Evolutionary conservation across 129 eudicot genomes (phyloP).

Genomic region (Artemisia argyi): DNA sequence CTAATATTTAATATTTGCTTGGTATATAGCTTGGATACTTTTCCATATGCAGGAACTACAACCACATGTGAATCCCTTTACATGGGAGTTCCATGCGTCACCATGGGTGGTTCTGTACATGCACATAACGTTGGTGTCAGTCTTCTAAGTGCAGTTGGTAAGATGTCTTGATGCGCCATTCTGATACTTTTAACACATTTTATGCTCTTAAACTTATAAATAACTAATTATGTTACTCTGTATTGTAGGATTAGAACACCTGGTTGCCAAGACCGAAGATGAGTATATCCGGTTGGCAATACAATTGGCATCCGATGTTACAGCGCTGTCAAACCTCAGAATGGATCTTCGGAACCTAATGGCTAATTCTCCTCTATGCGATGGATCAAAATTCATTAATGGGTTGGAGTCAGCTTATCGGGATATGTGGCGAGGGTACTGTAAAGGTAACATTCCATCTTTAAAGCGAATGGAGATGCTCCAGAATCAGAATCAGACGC

Average conservation of each 20-base stretch:
- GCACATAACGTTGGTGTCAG: slow-evolving; percentile 98
- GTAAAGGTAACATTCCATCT: slow-evolving; percentile 83
- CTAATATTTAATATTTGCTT: slow-evolving; percentile 12
- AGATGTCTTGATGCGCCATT: slow-evolving; percentile 18
- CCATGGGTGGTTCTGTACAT: slow-evolving; percentile 90
- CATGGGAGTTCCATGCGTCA: slow-evolving; percentile 98
- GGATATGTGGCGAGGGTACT: slow-evolving; percentile 77
- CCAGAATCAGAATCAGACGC: slow-evolving; percentile 43
- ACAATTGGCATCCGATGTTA: slow-evolving; percentile 69
- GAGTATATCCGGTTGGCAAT: slow-evolving; percentile 76
- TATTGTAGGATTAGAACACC: slow-evolving; percentile 59
- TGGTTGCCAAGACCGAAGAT: slow-evolving; percentile 87
- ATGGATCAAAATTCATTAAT: slow-evolving; percentile 62
- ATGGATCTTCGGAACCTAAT: slow-evolving; percentile 75
- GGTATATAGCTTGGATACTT: slow-evolving; percentile 79
- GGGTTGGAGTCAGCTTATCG: slow-evolving; percentile 77
- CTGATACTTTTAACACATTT: neutral
- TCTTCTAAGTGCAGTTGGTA: slow-evolving; percentile 88
- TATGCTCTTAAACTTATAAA: no score
- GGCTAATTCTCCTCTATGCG: slow-evolving; percentile 83
- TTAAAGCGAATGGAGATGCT: slow-evolving; percentile 49
- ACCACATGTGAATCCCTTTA: slow-evolving; percentile 93
- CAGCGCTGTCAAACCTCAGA: slow-evolving; percentile 70
- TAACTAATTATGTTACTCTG: neutral
- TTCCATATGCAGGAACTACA: slow-evolving; percentile 97